phyloP scores from a whole-genome alignment of 2,329 filamentous ascomycete genomes.

The Hypocreales sp. region DNA sequence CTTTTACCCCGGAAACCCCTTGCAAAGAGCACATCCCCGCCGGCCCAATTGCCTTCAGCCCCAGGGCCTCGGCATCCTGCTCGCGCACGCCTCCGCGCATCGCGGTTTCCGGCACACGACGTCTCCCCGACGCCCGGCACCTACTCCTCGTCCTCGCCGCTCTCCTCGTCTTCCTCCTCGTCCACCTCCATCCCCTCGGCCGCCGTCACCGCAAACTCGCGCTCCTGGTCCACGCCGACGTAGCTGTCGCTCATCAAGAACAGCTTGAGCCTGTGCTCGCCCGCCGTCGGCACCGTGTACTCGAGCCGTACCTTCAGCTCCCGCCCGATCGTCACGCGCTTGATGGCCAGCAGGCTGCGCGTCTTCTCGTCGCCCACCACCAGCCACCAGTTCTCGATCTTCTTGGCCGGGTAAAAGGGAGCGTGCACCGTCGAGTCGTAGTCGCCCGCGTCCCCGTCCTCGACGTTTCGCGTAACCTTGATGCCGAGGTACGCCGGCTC shows the following conservation, averaged over 20 bases:
- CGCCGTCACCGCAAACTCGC: conserved; percentile 69
- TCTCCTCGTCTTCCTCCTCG: conserved; percentile 71
- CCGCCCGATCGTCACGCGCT: conserved; percentile 74
- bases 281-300: conserved; percentile 72
- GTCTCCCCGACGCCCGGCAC: neutral
- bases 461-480: conserved; percentile 69
- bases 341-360: conserved; percentile 80
- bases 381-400: conserved; percentile 98
- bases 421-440: conserved; percentile 79
- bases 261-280: conserved; percentile 75
- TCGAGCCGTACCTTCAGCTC: conserved; percentile 70
- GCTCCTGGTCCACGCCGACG: conserved; percentile 91
- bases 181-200: conserved; percentile 94
- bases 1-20: conserved; percentile 13
- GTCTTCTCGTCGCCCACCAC: conserved; percentile 87
- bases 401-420: conserved; percentile 82
- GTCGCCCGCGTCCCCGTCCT: conserved; percentile 45
- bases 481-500: conserved; percentile 72
- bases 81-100: too few species aligned
- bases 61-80: too few species aligned
- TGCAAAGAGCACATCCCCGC: conserved; percentile 9
- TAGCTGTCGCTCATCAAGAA: conserved; percentile 97
- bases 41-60: conserved; percentile 6
- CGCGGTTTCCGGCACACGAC: too few species aligned
- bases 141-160: conserved; percentile 31